Evolutionary conservation across 2,329 filamentous ascomycete genomes (phyloP), one percentile per base, ranked within the genome.

Genomic region (Fusarium irregulare): DNA sequence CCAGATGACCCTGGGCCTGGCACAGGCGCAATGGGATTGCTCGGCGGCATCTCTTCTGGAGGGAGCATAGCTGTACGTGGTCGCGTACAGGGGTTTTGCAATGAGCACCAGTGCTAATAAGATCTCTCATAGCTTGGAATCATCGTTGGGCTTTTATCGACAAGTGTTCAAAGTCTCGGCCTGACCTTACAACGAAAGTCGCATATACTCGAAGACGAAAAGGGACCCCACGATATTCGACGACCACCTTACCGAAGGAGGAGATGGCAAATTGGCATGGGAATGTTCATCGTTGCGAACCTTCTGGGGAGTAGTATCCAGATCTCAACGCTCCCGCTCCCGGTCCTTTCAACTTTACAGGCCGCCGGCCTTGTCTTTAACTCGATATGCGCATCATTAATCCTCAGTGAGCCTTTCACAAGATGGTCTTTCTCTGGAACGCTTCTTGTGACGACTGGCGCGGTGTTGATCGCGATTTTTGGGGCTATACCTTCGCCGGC

Each of bases 321-420:
- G 82, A 98, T 99, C 78, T 98, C 96, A 30, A 98, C 95, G 1
- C 86, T 99, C 46, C 96, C 96, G 18, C 85, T 99, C 23, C 96
- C 96, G 21, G 94, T 99, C 8, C 88, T 99, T 34, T 98, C 95
- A 60, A 98, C 96, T 2, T 85, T 99, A 40, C 96, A 99, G 83
- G 95, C 95, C 20, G 97, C 95, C 6, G 96, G 96, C 46, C 87
- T 99, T 58, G 96, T 99, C 67, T 99, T 99, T 86, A 99, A 99
- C 84, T 97, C 95, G 60, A 93, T 98, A 80, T 97, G 97, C 85
- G 96, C 96, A 66, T 97, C 94, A 46, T 83, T 98, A 60, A 93
- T 98, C 76, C 87, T 99, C 49, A 91, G 92, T 76, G 95, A 99
- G 81, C 93, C 94, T 7, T 99, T 98, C 81, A 98, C 96, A 55